Base-by-base conservation (phyloP, 2,329 filamentous ascomycete genomes). In the Aspergillus hortae region DNA sequence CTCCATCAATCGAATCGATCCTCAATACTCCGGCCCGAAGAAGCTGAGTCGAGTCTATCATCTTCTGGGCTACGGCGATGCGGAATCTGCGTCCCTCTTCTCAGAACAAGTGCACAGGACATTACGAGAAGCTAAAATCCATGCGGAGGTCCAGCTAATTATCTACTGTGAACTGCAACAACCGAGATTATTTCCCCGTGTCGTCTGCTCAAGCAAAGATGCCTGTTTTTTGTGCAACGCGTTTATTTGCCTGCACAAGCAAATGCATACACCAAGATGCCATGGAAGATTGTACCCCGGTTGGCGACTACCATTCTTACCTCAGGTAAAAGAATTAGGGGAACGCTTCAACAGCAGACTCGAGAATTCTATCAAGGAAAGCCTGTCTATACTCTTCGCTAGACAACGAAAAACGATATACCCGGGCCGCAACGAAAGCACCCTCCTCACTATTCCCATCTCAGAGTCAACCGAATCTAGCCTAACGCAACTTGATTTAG, bases 201-300 rank as follows among this genome's bases (percentile, higher is more conserved):
- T 58, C 2, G 49, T 65, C 14, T 53, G 54, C 46, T 65, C 62
- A 19, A 63, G 59, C 51, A 65, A 65, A 38, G 61, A 63, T 33
- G 61, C 60, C 9, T 65, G 61, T 44, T 64, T 58, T 49, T 46
- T 65, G 2, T 65, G 61, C 47, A 52, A 58, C 49, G 4, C 44
- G 4, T 60, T 58, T 46, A 56, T 65, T 19, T 14, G 44, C 11
- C 7, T 44, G 7, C 48, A 62, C 38, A 40, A 44, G 5, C 54
- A 57, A 33, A 57, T 56, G 30, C 33, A 62, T 44, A 64, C 52
- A 15, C 53, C 59, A 14, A 35, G 54, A 15, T 57, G 49, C 4
- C 59, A 64, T 55, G 58, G 61, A 11, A 52, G 55, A 43, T 41
- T 62, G 1, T 62, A 60, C 27, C 53, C 55, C 14, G 50, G 49